Conservation (phyloP, 306 rosid species). For the Trifolium fragiferum region DNA sequence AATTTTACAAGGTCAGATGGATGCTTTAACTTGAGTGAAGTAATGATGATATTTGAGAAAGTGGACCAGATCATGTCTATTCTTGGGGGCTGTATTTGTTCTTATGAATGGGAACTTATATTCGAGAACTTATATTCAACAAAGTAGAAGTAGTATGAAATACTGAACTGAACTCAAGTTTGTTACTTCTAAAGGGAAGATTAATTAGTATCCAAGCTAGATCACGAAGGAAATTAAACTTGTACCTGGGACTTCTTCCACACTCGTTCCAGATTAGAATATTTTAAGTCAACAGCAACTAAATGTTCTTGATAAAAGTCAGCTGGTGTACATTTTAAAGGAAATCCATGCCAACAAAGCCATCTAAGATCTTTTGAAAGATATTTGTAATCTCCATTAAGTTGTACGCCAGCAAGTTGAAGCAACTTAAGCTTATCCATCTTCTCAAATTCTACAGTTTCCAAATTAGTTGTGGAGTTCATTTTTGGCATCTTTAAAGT, state of each 20-base stretch:
- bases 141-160: background rate
- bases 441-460: background rate
- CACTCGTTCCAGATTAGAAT: background rate
- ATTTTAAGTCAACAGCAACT: conserved; percentile 6
- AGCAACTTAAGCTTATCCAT: conserved; percentile 6
- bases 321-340: background rate
- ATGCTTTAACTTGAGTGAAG: too few species aligned
- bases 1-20: too few species aligned
- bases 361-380: background rate
- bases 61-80: too few species aligned
- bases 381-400: background rate
- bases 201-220: background rate
- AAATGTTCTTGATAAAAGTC: background rate
- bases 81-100: too few species aligned
- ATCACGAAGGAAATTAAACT: background rate
- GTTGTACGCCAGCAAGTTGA: background rate
- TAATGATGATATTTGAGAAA: too few species aligned
- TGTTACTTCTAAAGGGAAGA: background rate
- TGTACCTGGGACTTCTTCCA: conserved; percentile 28
- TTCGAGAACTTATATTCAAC: too few species aligned
- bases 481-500: conserved; percentile 13
- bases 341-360: conserved; percentile 18
- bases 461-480: background rate
- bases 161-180: background rate
- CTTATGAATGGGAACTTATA: too few species aligned